Evolutionary conservation across 148 eudicot species (phyloP).

Genomic region (Chenopodium formosanum): DNA sequence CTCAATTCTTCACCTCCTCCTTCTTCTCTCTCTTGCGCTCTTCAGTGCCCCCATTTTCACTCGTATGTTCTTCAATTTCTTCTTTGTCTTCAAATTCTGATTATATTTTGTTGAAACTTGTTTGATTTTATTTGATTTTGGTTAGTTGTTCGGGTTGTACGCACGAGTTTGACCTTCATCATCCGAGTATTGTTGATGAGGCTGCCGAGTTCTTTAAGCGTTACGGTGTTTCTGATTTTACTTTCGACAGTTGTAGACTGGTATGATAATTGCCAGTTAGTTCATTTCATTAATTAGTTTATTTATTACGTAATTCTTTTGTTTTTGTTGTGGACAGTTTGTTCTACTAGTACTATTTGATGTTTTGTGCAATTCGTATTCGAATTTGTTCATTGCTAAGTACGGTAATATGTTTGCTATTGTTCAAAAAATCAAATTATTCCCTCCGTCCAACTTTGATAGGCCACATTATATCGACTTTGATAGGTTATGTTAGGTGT

Average conservation of each 20-base stretch:
- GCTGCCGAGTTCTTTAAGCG: conserved; percentile 59
- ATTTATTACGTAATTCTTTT: too few species aligned
- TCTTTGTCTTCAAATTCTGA: not conserved
- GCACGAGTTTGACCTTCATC: conserved; percentile 75
- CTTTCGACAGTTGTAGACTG: conserved; percentile 66
- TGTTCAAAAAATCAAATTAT: too few species aligned
- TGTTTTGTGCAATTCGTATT: not conserved
- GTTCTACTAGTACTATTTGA: too few species aligned
- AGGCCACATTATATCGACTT: too few species aligned
- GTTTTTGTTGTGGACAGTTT: not conserved
- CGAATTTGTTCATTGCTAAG: not conserved
- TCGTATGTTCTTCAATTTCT: conserved; percentile 41
- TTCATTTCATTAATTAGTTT: not conserved
- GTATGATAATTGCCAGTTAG: conserved; percentile 25
- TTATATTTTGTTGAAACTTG: not conserved
- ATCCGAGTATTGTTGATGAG: conserved; percentile 66
- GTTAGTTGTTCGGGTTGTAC: conserved; percentile 89
- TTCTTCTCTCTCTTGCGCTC: conserved; percentile 65
- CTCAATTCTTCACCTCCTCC: conserved; percentile 24
- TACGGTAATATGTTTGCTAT: too few species aligned
- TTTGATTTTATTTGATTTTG: not conserved
- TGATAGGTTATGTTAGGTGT: too few species aligned
- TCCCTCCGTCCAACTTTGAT: too few species aligned
- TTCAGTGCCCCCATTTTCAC: conserved; percentile 81
- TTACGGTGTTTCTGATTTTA: conserved; percentile 62